A percentile compares a stretch with the other conserved stretches of the same genome.
Evolutionary conservation across 164 flowering plant genomes (phyloP).

Genomic region (Buxus sempervirens): DNA sequence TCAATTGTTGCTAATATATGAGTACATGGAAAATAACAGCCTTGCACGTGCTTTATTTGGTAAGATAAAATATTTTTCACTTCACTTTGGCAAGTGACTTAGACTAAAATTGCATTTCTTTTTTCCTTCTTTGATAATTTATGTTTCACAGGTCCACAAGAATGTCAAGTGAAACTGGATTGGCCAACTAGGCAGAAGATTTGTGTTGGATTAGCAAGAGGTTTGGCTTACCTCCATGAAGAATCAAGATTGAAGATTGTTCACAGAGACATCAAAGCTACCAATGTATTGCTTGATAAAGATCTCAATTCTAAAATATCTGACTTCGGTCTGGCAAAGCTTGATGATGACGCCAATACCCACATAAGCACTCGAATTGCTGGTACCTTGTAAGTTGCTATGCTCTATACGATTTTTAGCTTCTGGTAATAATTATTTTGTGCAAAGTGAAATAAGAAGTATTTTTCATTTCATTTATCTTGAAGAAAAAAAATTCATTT

Average conservation of each 20-base stretch:
- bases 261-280: conserved; percentile 46
- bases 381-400: conserved; percentile 40
- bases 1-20: conserved; percentile 38
- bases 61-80: conserved; percentile 7
- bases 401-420: neutral
- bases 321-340: conserved; percentile 52
- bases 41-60: conserved; percentile 44
- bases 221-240: conserved; percentile 52
- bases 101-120: neutral
- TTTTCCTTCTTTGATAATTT: neutral
- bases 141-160: conserved; percentile 25
- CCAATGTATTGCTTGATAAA: conserved; percentile 39
- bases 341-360: conserved; percentile 43
- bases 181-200: conserved; percentile 39
- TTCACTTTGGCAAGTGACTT: neutral
- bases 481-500: too few relatives aligned
- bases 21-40: conserved; percentile 47
- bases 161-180: conserved; percentile 24
- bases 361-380: conserved; percentile 54
- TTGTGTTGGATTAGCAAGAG: conserved; percentile 49
- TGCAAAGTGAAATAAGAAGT: neutral
- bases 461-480: neutral
- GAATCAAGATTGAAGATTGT: conserved; percentile 47
- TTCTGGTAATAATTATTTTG: neutral
- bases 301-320: conserved; percentile 43